Base-by-base conservation (phyloP, 2,329 filamentous ascomycete species). In the Exophiala sp. region DNA sequence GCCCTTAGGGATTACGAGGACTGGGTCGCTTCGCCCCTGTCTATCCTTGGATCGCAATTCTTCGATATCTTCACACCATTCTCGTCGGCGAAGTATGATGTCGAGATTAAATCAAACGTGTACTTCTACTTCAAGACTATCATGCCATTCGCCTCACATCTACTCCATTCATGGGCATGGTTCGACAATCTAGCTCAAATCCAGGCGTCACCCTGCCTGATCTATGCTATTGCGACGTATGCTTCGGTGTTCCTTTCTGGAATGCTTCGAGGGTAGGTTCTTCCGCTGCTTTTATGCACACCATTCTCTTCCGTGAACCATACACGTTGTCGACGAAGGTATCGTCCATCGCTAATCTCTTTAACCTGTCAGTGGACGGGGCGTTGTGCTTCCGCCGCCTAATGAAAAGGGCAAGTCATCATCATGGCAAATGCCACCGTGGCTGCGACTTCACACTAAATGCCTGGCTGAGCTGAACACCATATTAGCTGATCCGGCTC, bases 391-490 rank as follows among this genome's bases (percentile, higher is more conserved):
- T n/a, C 58, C 58, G 6, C 58, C 58, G 18, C 38, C 38, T 10
- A 36, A 33, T 6, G 52, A 51, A 39, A 51, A 46, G 39, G 52
- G 52, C 21, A 33, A 50, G 38, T 41, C 32, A 11, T 50, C 50
- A 2, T 16, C 39, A 10, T 60, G 55, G 55, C 24, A 24, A 10
- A 58, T 58, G 7, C 58, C 58, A 20, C 35, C 48, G 2, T 60
- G 58, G 58, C 46, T 60, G 12, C 52, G 58, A 1, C 45, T 60
- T 8, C 58, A 60, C 20, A 60, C 58, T 2, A 50, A 38, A 21
- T 58, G 55, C 35, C 46, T 60, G 2, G 41, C 45, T 11, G 52
- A 58, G 42, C 50, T 60, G 14, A 55, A 58, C 24, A 40, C 46
- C 12, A 24, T 55, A 5, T 36, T 60, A 18, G 40, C 47, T 14